Conservation (phyloP, 2,329 filamentous ascomycete species). For the Sporothrix pallida region DNA sequence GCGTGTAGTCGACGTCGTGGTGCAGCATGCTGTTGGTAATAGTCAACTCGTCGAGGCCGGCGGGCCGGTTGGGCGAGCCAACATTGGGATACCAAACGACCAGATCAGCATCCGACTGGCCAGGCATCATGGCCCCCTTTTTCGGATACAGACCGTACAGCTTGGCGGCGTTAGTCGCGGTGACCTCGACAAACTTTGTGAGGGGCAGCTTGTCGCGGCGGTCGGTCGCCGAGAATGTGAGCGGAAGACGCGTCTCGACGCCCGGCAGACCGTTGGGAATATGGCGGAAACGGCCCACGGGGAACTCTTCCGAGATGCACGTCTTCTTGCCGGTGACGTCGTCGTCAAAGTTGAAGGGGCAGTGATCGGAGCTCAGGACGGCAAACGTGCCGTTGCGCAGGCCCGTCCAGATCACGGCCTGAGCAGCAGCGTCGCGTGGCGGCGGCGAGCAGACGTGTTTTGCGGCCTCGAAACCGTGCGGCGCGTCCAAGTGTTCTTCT, state of each 20-base stretch:
- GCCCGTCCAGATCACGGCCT: slow-evolving; percentile 58
- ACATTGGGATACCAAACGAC: slow-evolving; percentile 60
- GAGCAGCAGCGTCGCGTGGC: slow-evolving; percentile 54
- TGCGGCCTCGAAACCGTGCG: slow-evolving; percentile 54
- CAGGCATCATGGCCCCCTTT: slow-evolving; percentile 58
- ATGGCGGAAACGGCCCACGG: slow-evolving; percentile 55
- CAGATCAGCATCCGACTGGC: slow-evolving; percentile 60
- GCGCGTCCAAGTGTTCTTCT: slow-evolving; percentile 43
- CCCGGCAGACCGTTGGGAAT: slow-evolving; percentile 65
- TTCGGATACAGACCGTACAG: slow-evolving; percentile 60
- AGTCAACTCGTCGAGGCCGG: slow-evolving; percentile 43
- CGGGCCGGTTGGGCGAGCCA: slow-evolving; percentile 36
- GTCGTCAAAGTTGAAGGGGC: slow-evolving; percentile 57
- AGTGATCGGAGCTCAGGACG: slow-evolving; percentile 57
- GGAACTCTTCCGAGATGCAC: slow-evolving; percentile 38
- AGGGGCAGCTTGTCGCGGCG: slow-evolving; percentile 40
- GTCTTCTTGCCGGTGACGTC: slow-evolving; percentile 42
- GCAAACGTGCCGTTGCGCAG: slow-evolving; percentile 61
- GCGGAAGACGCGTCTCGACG: slow-evolving; percentile 60
- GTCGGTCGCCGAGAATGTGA: slow-evolving; percentile 46
- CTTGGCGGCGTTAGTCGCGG: slow-evolving; percentile 61
- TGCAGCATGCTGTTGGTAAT: slow-evolving; percentile 62
- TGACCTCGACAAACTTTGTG: slow-evolving; percentile 61
- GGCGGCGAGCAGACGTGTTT: slow-evolving; percentile 62
- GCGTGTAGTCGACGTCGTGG: slow-evolving; percentile 67